Percentiles rank a stretch among this genome's conserved stretches.
Evolutionary conservation across 495 filamentous ascomycete genomes (phyloP).

Genomic region (Neurospora cerealis): DNA sequence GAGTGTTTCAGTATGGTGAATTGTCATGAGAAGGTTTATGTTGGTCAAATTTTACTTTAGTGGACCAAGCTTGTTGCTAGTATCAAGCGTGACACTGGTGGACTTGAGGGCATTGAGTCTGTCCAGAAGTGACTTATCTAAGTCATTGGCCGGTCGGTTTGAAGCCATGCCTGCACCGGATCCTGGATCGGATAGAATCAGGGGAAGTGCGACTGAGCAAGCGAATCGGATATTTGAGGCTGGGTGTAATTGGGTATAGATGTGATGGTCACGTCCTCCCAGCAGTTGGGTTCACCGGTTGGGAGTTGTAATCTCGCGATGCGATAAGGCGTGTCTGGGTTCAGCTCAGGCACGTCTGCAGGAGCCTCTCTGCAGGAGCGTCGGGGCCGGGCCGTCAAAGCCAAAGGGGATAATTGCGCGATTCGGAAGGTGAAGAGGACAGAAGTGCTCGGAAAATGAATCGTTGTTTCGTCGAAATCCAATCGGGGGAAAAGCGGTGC

Average conservation of each 20-base stretch:
- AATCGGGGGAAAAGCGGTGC: background rate
- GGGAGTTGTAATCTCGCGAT: background rate
- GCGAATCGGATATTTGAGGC: background rate
- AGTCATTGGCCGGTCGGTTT: background rate
- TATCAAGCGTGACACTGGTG: constrained; percentile 24
- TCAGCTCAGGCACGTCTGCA: background rate
- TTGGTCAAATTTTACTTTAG: constrained; percentile 20
- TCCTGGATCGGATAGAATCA: background rate
- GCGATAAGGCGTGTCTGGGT: background rate
- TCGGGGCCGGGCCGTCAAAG: background rate
- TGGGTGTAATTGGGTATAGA: background rate
- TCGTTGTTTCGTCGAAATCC: background rate
- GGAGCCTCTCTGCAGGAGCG: background rate
- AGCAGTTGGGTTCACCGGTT: background rate
- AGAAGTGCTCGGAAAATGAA: background rate
- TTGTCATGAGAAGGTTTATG: background rate
- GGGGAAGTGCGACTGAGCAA: background rate
- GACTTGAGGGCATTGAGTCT: constrained; percentile 66
- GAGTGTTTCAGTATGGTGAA: background rate
- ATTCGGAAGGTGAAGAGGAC: background rate
- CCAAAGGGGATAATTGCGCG: background rate
- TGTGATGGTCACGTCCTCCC: background rate
- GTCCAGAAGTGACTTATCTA: constrained; percentile 76
- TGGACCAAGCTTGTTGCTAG: background rate
- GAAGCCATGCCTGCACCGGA: background rate